phyloP scores from a whole-genome alignment of 129 eudicot species.

The Flaveria ramosissima region DNA sequence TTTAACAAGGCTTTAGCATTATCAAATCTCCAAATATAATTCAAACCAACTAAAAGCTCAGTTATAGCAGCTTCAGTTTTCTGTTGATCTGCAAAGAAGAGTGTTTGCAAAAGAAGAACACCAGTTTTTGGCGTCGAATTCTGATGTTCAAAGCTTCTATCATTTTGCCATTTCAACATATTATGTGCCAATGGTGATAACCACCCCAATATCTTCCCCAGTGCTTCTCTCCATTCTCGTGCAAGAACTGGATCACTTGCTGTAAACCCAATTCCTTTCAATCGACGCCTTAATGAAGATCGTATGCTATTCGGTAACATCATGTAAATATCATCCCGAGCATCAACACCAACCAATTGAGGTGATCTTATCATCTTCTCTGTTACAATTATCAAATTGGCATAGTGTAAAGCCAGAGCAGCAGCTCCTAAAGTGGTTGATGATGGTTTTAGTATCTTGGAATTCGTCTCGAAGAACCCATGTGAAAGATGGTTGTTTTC shows the following conservation, averaged over 20 bases:
- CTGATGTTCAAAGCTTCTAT: slow-evolving; percentile 90
- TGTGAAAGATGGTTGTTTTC: slow-evolving; percentile 33
- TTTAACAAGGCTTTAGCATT: slow-evolving; percentile 76
- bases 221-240: slow-evolving; percentile 87
- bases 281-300: slow-evolving; percentile 51
- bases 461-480: slow-evolving; percentile 60
- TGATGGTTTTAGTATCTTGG: slow-evolving; percentile 59
- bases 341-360: slow-evolving; percentile 76
- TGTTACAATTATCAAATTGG: slow-evolving; percentile 76
- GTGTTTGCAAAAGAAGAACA: slow-evolving; percentile 71
- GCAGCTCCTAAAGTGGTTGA: slow-evolving; percentile 69
- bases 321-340: slow-evolving; percentile 80
- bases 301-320: slow-evolving; percentile 84
- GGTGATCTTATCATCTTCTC: slow-evolving; percentile 91
- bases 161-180: slow-evolving; percentile 96
- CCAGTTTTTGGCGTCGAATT: slow-evolving; percentile 57
- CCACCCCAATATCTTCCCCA: slow-evolving; percentile 86
- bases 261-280: slow-evolving; percentile 74
- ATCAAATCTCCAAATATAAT: slow-evolving; percentile 96
- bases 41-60: slow-evolving; percentile 88
- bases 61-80: slow-evolving; percentile 94
- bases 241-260: slow-evolving; percentile 81
- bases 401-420: slow-evolving; percentile 77
- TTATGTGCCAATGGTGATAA: slow-evolving; percentile 86
- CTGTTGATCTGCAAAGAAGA: slow-evolving; percentile 71